These are phyloP conservation scores for Fraxinus nigra DNA, from an alignment of 305 asterid genomes.

Conservation along the genomic window DNA sequence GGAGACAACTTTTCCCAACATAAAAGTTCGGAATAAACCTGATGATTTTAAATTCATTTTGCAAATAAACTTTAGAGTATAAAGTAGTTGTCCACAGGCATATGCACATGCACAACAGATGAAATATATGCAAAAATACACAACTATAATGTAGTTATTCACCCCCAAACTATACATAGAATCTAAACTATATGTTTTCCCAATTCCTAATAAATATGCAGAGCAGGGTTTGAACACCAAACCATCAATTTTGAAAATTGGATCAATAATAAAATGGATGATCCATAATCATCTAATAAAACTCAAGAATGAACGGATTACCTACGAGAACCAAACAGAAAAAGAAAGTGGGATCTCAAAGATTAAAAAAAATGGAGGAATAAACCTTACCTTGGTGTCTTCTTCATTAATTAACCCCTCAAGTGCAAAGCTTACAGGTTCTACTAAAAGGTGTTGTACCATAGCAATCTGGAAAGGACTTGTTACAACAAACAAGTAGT, in stretches of 20 bases:
- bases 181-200: conserved; percentile 2
- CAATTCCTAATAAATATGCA: conserved; percentile 13
- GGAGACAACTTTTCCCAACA: background rate
- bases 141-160: conserved; percentile 8
- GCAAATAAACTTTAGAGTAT: background rate
- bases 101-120: background rate
- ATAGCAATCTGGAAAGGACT: conserved; percentile 59
- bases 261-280: background rate
- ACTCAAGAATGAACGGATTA: background rate
- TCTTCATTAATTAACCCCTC: conserved; percentile 37
- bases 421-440: conserved; percentile 50
- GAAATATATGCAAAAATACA: conserved; percentile 6
- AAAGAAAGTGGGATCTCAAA: conserved; percentile 4
- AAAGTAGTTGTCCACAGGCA: background rate
- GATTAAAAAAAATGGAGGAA: background rate
- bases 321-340: conserved; percentile 16
- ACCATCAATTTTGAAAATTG: background rate
- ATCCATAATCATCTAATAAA: conserved; percentile 11
- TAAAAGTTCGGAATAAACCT: conserved; percentile 1
- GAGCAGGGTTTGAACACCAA: background rate
- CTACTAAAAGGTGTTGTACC: conserved; percentile 57
- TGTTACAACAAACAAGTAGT: conserved; percentile 21
- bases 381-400: conserved; percentile 50
- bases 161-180: background rate
- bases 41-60: background rate